Conservation (phyloP, 805 yeast genomes). For the Kodamaea neixiangensis region DNA sequence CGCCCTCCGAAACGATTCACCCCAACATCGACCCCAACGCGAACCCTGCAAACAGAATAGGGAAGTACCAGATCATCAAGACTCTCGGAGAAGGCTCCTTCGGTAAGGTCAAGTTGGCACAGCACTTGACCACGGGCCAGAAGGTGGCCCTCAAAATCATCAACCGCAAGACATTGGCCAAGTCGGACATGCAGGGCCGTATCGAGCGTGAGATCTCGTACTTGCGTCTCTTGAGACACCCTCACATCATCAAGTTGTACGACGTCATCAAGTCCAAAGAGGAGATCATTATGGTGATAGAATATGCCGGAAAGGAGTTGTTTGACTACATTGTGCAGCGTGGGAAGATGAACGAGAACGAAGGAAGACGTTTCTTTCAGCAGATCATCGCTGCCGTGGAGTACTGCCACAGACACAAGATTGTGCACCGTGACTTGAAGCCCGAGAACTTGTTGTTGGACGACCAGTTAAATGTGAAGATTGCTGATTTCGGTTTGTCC, state of each 20-base stretch:
- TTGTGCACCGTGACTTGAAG: conserved; percentile 72
- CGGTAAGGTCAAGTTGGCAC: conserved; percentile 34
- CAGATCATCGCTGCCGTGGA: conserved; percentile 34
- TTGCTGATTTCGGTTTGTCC: conserved; percentile 32
- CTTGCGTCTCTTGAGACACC: conserved; percentile 31
- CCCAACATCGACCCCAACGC: conserved; percentile 15
- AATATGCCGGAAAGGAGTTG: conserved; percentile 31
- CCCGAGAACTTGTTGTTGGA: conserved; percentile 61
- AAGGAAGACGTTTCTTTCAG: conserved; percentile 31
- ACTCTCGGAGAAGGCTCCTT: conserved; percentile 34
- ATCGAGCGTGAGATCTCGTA: conserved; percentile 32
- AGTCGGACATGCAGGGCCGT: conserved; percentile 33
- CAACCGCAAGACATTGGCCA: conserved; percentile 32
- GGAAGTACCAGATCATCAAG: conserved; percentile 50
- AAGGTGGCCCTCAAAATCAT: conserved; percentile 31
- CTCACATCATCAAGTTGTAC: conserved; percentile 33
- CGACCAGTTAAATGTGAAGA: conserved; percentile 31
- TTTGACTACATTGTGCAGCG: conserved; percentile 32
- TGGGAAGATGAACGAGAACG: conserved; percentile 33
- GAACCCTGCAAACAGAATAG: conserved; percentile 58
- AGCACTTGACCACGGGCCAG: conserved; percentile 31
- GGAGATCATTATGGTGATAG: conserved; percentile 34
- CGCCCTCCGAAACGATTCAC: conserved; percentile 2
- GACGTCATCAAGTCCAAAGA: conserved; percentile 33
- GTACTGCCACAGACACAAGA: conserved; percentile 33